phyloP scores from a whole-genome alignment of 805 yeast genomes.

The Vanderwaltozyma verrucispora region DNA sequence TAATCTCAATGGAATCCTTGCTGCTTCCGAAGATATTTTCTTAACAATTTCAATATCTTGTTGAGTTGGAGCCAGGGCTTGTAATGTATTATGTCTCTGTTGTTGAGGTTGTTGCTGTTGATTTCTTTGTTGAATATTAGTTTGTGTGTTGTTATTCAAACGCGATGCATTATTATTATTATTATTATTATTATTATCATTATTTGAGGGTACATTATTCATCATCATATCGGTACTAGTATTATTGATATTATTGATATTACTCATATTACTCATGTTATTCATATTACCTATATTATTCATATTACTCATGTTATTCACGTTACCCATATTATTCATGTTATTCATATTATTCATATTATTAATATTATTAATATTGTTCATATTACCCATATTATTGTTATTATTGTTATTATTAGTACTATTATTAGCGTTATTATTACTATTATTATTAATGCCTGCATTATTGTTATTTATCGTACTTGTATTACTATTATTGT shows the following conservation, averaged over 20 bases:
- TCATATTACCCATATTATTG: not conserved
- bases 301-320: not conserved
- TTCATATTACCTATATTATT: constrained; percentile 1
- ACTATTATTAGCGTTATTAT: not conserved
- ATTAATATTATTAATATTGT: constrained; percentile 1
- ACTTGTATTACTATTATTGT: constrained; percentile 1
- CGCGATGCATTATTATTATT: not conserved
- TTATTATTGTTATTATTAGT: not conserved
- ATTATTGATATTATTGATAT: not conserved
- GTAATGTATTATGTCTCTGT: constrained; percentile 3
- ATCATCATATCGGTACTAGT: constrained; percentile 2
- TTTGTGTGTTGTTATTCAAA: not conserved
- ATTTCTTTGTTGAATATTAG: constrained; percentile 4
- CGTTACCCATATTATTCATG: not conserved
- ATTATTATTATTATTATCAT: not conserved
- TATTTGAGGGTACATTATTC: constrained; percentile 3
- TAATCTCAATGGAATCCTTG: constrained; percentile 53
- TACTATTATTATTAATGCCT: not conserved
- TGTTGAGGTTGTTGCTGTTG: constrained; percentile 12
- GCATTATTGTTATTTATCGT: not conserved
- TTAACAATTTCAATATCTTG: constrained; percentile 55
- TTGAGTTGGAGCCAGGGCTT: constrained; percentile 36
- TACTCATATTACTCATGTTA: not conserved
- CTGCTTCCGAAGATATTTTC: constrained; percentile 57
- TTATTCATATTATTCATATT: not conserved